Percentiles rank a stretch among this genome's conserved stretches.
Evolutionary conservation across 192 early-diverging fungal genomes (phyloP).

Genomic region (Gigaspora rosea): DNA sequence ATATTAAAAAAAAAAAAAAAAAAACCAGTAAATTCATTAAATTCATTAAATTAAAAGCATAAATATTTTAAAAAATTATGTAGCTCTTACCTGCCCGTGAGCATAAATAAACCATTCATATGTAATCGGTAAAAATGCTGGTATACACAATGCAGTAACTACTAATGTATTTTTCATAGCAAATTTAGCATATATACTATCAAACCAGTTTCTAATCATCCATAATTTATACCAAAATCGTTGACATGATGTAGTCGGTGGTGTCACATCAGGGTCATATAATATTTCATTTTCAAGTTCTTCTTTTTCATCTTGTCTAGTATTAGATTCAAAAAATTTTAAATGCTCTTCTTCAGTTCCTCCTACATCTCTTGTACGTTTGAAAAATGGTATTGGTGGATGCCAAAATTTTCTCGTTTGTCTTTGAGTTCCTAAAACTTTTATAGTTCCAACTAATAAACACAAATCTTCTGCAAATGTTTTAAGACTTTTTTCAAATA

Average conservation of each 20-base stretch:
- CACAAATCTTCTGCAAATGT: neutral
- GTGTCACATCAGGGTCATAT: slow-evolving; percentile 40
- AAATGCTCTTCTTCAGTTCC: slow-evolving; percentile 15
- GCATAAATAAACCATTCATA: slow-evolving; percentile 32
- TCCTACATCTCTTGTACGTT: slow-evolving; percentile 1
- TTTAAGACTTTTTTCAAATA: slow-evolving; percentile 21
- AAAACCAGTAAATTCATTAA: neutral
- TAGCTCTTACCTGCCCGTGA: slow-evolving; percentile 28
- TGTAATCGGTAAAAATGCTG: slow-evolving; percentile 38
- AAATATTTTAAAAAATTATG: neutral
- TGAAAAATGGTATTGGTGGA: slow-evolving; percentile 16
- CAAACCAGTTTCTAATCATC: slow-evolving; percentile 30
- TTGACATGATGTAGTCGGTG: slow-evolving; percentile 32
- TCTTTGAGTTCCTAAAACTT: neutral
- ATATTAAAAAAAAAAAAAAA: neutral
- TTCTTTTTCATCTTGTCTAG: neutral
- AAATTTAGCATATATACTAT: slow-evolving; percentile 36
- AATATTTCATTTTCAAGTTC: neutral
- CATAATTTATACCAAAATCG: slow-evolving; percentile 36
- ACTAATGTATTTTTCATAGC: slow-evolving; percentile 36
- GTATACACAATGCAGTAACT: slow-evolving; percentile 35
- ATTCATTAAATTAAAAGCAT: neutral
- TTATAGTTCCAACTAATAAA: slow-evolving; percentile 7
- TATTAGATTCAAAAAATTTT: slow-evolving; percentile 15
- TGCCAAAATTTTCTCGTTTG: slow-evolving; percentile 1